Base-by-base conservation (phyloP, 331 rosid species). In the Quercus lobata region DNA sequence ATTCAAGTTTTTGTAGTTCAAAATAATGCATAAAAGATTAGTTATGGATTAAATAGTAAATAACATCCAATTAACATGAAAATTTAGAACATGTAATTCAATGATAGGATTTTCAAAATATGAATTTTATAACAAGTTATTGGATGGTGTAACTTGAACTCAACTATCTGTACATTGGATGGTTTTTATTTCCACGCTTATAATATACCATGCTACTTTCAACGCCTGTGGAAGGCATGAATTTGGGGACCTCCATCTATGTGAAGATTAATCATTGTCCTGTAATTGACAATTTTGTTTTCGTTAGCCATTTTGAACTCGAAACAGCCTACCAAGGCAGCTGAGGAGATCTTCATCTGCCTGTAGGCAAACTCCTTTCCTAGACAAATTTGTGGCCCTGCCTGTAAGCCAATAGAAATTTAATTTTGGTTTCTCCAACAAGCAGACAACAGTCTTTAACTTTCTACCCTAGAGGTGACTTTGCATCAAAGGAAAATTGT, bases 221-320 rank as follows among this genome's bases (percentile, higher is more conserved):
- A 18, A 9, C 63, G 2, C 75, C 91, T 90, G 34, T 76, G 88
- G 69, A 85, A 83, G 76, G 87, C 90, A 73, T 71, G 74, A 80
- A 92, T 88, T 46, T 87, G 80, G 7, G 92, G 90, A 46, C 96
- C 97, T 68, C 88, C 97, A 77, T 91, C 89, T 12, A 94, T 87
- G 78, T 89, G 97, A 75, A 94, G 96, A 84, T 73, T 94, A 78
- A 92, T 56, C 97, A 92, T 94, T 10, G 94, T 88, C 89, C 78
- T 84, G 83, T 94, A 94, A 35, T 81, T 87, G 27, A 88, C 97
- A 75, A 46, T 35, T 85, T 77, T 87, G 18, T 62, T 70, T 57
- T 88, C 88, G 81, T 91, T 91, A 49, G 82, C 87, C 88, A 89
- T 57, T 78, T 82, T 85, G 85, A 94, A 92, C 37, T 34, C 73